Evolutionary conservation across 2,329 filamentous ascomycete genomes (phyloP), one percentile per base, ranked within the genome.

Genomic region (Cytospora paraplurivora): DNA sequence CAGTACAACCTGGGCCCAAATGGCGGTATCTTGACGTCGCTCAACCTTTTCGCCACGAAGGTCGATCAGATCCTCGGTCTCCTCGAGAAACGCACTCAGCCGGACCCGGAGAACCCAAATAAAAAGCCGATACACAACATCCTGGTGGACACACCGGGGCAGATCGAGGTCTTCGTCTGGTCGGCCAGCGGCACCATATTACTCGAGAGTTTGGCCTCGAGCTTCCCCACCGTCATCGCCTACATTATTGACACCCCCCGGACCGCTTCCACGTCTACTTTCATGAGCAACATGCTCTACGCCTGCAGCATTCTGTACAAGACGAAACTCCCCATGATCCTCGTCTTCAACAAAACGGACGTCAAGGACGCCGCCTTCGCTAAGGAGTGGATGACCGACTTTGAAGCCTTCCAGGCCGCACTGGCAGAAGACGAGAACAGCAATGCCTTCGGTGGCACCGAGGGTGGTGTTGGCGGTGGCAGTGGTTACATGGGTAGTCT

Each of bases 251-350:
- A 99, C 77, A 99, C 95, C 1, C 95, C 96, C 4, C 88, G 95
- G 60, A 96, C 93, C 15, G 88, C 90, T 41, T 96, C 92, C 47
- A 98, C 95, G 0, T 93, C 90, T 67, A 99, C 95, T 0, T 99
- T 99, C 78, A 99, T 99, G 95, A 96, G 91, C 75, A 99, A 99
- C 78, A 99, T 99, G 95, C 88, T 99, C 51, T 99, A 99, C 76
- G 95, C 95, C 27, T 98, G 95, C 82, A 96, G 91, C 65, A 99
- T 99, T 68, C 85, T 99, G 17, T 99, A 99, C 85, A 98, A 98
- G 81, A 98, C 94, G 1, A 97, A 96, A 75, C 82, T 99, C 0
- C 95, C 95, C 32, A 99, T 99, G 95, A 96, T 99, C 60, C 80
- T 99, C 8, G 95, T 99, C 12, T 98, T 99, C 83, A 99, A 99